These are phyloP conservation scores for Vararia minispora DNA, from an alignment of 768 basidiomycete species.

Conservation along the genomic window DNA sequence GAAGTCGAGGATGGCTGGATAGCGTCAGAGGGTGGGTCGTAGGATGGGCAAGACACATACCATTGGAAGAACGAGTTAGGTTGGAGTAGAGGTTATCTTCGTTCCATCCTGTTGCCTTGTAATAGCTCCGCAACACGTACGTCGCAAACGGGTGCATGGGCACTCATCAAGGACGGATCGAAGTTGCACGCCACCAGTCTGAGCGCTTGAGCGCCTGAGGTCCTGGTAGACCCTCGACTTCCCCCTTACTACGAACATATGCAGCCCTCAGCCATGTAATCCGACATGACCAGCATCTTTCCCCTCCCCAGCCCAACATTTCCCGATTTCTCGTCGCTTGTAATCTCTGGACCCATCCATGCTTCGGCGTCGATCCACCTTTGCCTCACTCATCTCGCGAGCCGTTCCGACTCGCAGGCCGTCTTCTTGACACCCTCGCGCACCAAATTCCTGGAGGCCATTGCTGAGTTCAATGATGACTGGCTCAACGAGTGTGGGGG, in stretches of 20 bases:
- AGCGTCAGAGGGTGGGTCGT: background rate
- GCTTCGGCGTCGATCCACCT: slow-evolving; percentile 64
- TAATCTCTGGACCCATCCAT: slow-evolving; percentile 53
- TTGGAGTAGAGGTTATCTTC: slow-evolving; percentile 92
- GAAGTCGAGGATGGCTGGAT: slow-evolving; percentile 83
- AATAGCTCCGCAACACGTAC: slow-evolving; percentile 83
- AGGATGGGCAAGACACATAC: slow-evolving; percentile 27
- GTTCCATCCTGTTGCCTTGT: slow-evolving; percentile 91
- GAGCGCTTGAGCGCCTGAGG: background rate
- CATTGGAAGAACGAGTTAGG: slow-evolving; percentile 79
- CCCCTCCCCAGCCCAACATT: slow-evolving; percentile 31
- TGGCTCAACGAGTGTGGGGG: slow-evolving; percentile 23
- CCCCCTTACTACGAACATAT: background rate
- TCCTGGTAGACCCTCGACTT: background rate
- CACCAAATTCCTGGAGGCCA: slow-evolving; percentile 25
- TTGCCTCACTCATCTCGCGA: slow-evolving; percentile 36
- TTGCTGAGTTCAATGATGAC: slow-evolving; percentile 40
- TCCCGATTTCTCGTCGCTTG: slow-evolving; percentile 46
- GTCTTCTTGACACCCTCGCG: slow-evolving; percentile 48
- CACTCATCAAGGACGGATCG: background rate
- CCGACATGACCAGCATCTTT: slow-evolving; percentile 22
- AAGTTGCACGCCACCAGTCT: background rate
- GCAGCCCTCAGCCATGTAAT: no score
- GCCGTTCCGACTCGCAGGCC: slow-evolving; percentile 23
- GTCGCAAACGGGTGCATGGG: slow-evolving; percentile 79